Conservation (phyloP, 2,329 filamentous ascomycete species). For the Cercospora sojina region DNA sequence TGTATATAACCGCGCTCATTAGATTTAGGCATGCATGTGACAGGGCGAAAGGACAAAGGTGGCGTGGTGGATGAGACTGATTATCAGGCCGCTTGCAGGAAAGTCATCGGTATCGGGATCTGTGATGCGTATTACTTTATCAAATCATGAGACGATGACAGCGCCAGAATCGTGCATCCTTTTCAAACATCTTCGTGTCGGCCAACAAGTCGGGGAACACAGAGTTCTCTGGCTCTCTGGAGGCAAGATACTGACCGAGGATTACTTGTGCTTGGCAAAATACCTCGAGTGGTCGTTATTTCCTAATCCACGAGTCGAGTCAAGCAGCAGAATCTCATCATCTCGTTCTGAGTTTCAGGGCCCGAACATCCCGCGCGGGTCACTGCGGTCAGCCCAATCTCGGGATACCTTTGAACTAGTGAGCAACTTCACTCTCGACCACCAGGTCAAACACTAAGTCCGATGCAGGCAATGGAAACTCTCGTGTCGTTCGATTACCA, state of each 20-base stretch:
- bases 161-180: background rate
- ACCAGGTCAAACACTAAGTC: background rate
- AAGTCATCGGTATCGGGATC: background rate
- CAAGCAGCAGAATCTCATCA: background rate
- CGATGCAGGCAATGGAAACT: background rate
- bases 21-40: slow-evolving; percentile 4
- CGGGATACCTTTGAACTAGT: slow-evolving; percentile 21
- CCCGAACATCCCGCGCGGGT: background rate
- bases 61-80: background rate
- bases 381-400: background rate
- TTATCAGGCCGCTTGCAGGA: background rate
- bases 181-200: background rate
- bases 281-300: background rate
- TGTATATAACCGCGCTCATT: slow-evolving; percentile 7
- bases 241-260: no score
- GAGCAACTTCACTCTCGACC: slow-evolving; percentile 30
- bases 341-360: background rate
- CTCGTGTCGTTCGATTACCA: background rate
- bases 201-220: background rate
- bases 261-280: background rate
- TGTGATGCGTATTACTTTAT: background rate
- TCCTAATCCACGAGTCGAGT: background rate
- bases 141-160: background rate
- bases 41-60: background rate
- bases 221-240: background rate